Conservation (phyloP, 129 eudicot species). For the Daucus carota region DNA sequence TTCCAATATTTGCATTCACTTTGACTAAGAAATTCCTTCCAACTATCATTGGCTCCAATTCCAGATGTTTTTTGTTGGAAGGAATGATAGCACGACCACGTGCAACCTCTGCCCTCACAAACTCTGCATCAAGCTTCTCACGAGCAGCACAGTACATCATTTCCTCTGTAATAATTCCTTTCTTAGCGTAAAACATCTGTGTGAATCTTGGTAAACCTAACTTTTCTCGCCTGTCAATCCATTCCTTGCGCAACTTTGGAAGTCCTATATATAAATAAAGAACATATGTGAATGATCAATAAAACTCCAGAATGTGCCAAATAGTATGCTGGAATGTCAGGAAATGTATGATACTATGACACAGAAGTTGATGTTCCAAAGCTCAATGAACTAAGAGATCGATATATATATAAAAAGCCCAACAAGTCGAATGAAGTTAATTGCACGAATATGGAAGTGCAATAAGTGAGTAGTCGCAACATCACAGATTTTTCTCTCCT, state of each 20-base stretch:
- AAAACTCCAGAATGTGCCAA: background rate
- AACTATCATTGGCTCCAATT: conserved; percentile 93
- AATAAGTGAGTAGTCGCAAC: background rate
- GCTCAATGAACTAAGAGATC: background rate
- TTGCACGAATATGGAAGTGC: background rate
- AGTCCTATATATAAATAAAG: conserved; percentile 43
- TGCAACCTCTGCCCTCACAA: conserved; percentile 92
- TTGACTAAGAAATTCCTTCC: conserved; percentile 95
- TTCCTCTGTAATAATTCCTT: conserved; percentile 85
- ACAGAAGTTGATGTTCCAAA: background rate
- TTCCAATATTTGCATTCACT: conserved; percentile 92
- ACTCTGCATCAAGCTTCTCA: conserved; percentile 90
- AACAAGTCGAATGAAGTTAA: background rate
- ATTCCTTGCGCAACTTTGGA: conserved; percentile 77
- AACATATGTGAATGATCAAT: background rate
- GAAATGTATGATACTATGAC: background rate
- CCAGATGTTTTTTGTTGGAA: conserved; percentile 88
- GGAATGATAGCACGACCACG: conserved; percentile 99
- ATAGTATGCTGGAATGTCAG: background rate
- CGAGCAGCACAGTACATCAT: conserved; percentile 96
- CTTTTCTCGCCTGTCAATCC: conserved; percentile 78
- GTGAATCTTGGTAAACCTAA: conserved; percentile 73
- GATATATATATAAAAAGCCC: background rate
- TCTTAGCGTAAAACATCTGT: conserved; percentile 94
- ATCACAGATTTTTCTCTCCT: background rate